Base-by-base conservation (phyloP, 306 rosid genomes). In the Begonia loranthoides region DNA sequence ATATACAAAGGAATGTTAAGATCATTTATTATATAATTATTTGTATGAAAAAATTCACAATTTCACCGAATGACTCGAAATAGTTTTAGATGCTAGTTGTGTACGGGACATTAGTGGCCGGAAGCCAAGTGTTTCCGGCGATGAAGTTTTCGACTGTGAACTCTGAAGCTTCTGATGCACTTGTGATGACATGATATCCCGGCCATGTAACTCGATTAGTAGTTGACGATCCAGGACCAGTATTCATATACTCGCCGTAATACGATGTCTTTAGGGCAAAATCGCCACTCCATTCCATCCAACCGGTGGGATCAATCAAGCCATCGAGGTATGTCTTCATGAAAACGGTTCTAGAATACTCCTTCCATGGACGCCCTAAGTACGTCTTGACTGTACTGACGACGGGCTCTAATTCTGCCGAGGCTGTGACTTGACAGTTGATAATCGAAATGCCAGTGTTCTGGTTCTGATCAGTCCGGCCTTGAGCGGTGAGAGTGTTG, bases 401-500 rank as follows among this genome's bases (percentile, higher is more conserved):
- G n/a, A 14, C 46, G 1, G 77, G 9, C 9, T 9, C 65, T 8
- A 78, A 15, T 12, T 52, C 84, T 0, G 84, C 72, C 39, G 78
- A 79, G 2, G 76, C 73, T 0, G 71, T 61, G 2, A 84, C 69
- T 43, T 50, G 61, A 15, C 73, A 64, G 12, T 78, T 76, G 11
- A 80, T 87, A 41, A 84, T 73, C 10, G 82, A 62, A 41, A 84
- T 84, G 13, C 94, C 90, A 0, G 90, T 84, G 75, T 81, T 81
- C 19, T 81, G 94, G 63, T 84, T 81, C 0, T 83, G 87, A 41
- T 84, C 90, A 0, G 81, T 61, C 33, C 95, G 56, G 0, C 95
- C 95, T 34, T 82, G 90, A 0, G 89, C 89, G 0, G 94, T 87
- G 0, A 83, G 40, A 0, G 96, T 83, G 59, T 71, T 72, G 10